Conservation (phyloP, 2,329 filamentous ascomycete genomes). For the Chalaropsis thielavioides region DNA sequence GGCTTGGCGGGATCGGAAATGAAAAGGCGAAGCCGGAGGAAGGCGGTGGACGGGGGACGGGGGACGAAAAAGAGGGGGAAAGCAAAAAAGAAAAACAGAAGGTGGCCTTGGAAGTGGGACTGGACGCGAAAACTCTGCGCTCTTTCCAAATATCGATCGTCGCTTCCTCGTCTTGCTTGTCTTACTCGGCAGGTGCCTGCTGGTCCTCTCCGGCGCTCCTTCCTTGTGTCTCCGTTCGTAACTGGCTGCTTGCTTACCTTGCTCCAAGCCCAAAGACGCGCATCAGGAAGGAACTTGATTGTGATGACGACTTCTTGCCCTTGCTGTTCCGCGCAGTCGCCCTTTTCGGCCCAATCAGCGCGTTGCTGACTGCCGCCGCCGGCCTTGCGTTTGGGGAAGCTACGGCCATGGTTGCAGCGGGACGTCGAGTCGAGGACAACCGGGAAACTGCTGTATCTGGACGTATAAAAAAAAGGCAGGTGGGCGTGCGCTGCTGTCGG, state of each 20-base stretch:
- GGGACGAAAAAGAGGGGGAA: not conserved
- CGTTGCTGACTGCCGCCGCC: not conserved
- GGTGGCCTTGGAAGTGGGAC: not conserved
- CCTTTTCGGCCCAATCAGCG: not conserved
- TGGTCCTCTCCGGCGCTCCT: not conserved
- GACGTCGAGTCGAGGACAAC: not conserved
- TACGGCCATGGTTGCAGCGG: not conserved
- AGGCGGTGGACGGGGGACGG: not conserved
- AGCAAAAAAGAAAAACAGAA: not conserved
- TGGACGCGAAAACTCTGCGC: not conserved
- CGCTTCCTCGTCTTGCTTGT: not conserved
- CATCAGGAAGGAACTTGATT: not conserved
- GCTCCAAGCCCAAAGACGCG: conserved; percentile 6
- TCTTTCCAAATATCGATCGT: not conserved
- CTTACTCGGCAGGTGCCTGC: not conserved
- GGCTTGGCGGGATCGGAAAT: not conserved
- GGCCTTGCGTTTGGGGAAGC: not conserved
- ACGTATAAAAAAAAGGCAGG: not conserved
- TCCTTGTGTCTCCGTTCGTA: not conserved
- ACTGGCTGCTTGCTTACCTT: not conserved
- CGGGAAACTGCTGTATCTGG: not conserved
- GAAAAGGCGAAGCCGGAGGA: not conserved
- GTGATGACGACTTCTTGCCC: not conserved
- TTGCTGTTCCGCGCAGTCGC: not conserved
- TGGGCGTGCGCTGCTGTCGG: not conserved